These are phyloP conservation scores for Jasminum sambac DNA, from an alignment of 257 asterid species.

Conservation along the genomic window DNA sequence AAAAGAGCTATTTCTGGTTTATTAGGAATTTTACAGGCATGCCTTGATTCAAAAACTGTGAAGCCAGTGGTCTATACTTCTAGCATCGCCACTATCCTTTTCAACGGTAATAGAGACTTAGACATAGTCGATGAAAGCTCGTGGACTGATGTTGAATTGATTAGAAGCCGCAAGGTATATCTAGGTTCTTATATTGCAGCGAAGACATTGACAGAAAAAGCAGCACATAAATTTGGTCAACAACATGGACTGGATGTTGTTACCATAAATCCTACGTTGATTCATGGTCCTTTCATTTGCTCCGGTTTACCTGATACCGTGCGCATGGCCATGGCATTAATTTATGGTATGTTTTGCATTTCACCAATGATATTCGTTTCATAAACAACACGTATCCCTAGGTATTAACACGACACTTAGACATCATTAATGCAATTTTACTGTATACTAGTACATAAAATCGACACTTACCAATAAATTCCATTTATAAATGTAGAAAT, in stretches of 20 bases:
- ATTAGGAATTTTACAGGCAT: conserved; percentile 23
- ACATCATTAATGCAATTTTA: too few species aligned
- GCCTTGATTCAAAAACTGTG: conserved; percentile 35
- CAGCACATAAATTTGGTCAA: conserved; percentile 42
- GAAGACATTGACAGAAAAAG: conserved; percentile 44
- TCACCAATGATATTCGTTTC: too few species aligned
- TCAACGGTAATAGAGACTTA: background rate
- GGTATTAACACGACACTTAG: too few species aligned
- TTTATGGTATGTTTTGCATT: conserved; percentile 33
- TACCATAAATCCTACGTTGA: conserved; percentile 41
- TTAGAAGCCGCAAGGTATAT: conserved; percentile 16
- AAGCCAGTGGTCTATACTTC: conserved; percentile 35
- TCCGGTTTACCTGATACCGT: conserved; percentile 40
- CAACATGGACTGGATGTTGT: conserved; percentile 50
- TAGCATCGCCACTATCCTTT: conserved; percentile 22
- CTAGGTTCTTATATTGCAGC: conserved; percentile 33
- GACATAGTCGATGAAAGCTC: conserved; percentile 34
- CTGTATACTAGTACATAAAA: too few species aligned
- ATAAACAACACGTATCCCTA: too few species aligned
- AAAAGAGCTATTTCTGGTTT: background rate
- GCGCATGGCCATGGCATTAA: conserved; percentile 30
- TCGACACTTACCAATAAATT: too few species aligned
- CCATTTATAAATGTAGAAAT: background rate
- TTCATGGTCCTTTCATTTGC: conserved; percentile 54
- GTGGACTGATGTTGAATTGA: conserved; percentile 41